Conservation (phyloP, 2,329 filamentous ascomycete species). For the Colletotrichum cordylinicola region DNA sequence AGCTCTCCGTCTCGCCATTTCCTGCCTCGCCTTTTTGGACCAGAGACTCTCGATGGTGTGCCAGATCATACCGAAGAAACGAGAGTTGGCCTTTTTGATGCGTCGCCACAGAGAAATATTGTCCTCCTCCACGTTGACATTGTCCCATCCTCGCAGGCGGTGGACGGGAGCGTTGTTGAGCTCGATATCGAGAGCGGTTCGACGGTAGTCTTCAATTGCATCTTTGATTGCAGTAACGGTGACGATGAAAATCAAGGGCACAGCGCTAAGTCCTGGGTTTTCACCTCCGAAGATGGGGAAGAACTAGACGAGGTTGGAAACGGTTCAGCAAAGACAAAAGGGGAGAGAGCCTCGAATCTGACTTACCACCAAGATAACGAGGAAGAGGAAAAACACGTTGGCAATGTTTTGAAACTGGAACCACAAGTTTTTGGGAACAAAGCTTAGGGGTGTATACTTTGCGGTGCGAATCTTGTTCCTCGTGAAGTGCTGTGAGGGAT, state of each 20-base stretch:
- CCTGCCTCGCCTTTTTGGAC: conserved; percentile 56
- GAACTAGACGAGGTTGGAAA: conserved; percentile 62
- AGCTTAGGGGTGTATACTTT: conserved; percentile 95
- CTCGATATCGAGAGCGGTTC: conserved; percentile 89
- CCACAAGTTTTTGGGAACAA: conserved; percentile 95
- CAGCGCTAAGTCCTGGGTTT: conserved; percentile 88
- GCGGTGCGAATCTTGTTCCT: conserved; percentile 98
- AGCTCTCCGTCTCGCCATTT: conserved; percentile 54
- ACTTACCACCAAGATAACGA: conserved; percentile 91
- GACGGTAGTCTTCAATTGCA: conserved; percentile 91
- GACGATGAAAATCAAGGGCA: conserved; percentile 92
- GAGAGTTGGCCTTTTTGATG: conserved; percentile 87
- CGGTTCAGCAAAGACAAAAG: background rate
- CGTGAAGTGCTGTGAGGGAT: conserved; percentile 72
- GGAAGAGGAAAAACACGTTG: conserved; percentile 97
- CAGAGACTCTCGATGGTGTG: conserved; percentile 51
- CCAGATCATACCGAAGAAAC: conserved; percentile 60
- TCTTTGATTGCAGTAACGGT: conserved; percentile 91
- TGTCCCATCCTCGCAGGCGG: conserved; percentile 84
- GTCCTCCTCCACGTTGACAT: conserved; percentile 91
- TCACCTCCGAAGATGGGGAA: conserved; percentile 94
- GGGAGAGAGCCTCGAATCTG: background rate
- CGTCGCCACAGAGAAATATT: conserved; percentile 84
- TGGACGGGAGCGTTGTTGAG: conserved; percentile 97
- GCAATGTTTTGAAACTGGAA: conserved; percentile 99